Base-by-base conservation (phyloP, 164 flowering plant genomes). In the Aristolochia fimbriata region DNA sequence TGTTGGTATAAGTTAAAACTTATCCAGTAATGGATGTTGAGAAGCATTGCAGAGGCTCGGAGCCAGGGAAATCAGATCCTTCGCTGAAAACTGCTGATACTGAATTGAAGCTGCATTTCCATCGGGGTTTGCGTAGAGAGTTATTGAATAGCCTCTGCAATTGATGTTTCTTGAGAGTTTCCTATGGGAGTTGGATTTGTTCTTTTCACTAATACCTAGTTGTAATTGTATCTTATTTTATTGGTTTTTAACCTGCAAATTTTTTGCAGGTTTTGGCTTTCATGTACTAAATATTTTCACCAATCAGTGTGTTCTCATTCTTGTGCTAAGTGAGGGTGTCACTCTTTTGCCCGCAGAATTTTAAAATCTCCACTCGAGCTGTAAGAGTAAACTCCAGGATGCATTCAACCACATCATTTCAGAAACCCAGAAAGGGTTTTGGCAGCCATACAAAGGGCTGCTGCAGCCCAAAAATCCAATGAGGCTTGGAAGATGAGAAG, bases 181-280 rank as follows among this genome's bases (percentile, higher is more conserved):
- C 53, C 21, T 50, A n/a, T 50, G 22, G 53, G 19, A n/a, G 53
- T 50, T 50, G 53, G 6, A n/a, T 50, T 50, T 50, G 53, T n/a
- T 16, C 20, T 0, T 50, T 37, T 37, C 43, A 37, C 43, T 37
- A 37, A 22, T 50, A 7, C 53, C 53, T 22, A 50, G 22, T 10
- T 50, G 21, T 7, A n/a, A 22, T 1, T 17, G 53, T n/a, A n/a
- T 50, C 22, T 50, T n/a, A 17, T 22, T 19, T 50, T 50, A 19
- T n/a, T 15, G 53, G 53, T 50, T 50, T 10, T 22, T 50, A 1
- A n/a, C 22, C 53, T 50, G 53, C 53, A 50, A 15, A 16, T 16
- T n/a, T 50, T n/a, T 50, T 50, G 53, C 53, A 50, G 53, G 43
- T 10, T 50, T 22, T n/a, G 22, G 53, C 17, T 50, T 50, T 50